These are phyloP conservation scores for Eragrostis nindensis DNA, from an alignment of 176 grass and related monocot species.

Conservation along the genomic window DNA sequence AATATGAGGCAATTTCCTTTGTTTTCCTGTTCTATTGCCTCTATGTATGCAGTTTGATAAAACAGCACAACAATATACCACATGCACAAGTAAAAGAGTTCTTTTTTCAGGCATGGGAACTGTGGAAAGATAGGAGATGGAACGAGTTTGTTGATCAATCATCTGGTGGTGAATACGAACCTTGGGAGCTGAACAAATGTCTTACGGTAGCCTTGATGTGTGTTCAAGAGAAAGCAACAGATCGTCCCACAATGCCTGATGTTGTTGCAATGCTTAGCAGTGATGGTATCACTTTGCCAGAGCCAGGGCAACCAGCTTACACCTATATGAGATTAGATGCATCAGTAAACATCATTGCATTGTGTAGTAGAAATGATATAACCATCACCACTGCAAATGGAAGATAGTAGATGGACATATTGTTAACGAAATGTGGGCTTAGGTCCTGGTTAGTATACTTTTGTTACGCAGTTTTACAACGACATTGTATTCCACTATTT, in stretches of 20 bases:
- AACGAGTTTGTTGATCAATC: conserved; percentile 43
- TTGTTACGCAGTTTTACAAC: conserved; percentile 8
- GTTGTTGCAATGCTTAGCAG: conserved; percentile 48
- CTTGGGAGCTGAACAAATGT: conserved; percentile 37
- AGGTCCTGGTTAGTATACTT: conserved; percentile 7
- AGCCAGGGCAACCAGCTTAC: conserved; percentile 51
- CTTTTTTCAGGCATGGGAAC: conserved; percentile 46
- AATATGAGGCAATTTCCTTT: background rate
- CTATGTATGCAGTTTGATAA: background rate
- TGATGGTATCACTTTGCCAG: conserved; percentile 6
- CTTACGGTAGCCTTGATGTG: conserved; percentile 44
- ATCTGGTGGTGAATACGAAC: conserved; percentile 44
- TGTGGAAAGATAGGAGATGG: conserved; percentile 45
- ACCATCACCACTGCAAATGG: conserved; percentile 38
- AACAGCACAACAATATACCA: conserved; percentile 10
- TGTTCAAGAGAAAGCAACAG: conserved; percentile 49
- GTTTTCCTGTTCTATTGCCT: conserved; percentile 1
- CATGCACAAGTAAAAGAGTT: background rate
- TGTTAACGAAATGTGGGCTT: background rate
- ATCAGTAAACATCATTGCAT: conserved; percentile 20
- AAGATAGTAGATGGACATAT: conserved; percentile 31
- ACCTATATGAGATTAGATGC: conserved; percentile 38
- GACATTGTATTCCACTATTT: background rate
- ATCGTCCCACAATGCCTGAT: conserved; percentile 43
- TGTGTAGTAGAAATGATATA: conserved; percentile 33